Conservation (phyloP, 129 eudicot genomes). For the Lactuca sativa region DNA sequence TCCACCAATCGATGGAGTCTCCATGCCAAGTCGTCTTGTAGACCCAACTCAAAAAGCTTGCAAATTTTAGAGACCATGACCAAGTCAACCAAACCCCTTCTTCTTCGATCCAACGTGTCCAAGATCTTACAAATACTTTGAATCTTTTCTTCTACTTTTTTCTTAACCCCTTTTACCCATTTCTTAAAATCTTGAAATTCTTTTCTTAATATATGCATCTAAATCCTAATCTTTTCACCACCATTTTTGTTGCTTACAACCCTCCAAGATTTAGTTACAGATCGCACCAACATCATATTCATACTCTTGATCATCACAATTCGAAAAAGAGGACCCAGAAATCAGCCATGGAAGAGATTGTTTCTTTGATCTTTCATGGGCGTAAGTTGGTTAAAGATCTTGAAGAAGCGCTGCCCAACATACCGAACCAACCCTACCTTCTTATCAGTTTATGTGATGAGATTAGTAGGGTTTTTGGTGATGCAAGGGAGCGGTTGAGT, state of each 20-base stretch:
- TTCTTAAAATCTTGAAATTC: conserved; percentile 15
- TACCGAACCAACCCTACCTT: conserved; percentile 48
- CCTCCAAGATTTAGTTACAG: conserved; percentile 13
- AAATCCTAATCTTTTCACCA: conserved; percentile 7
- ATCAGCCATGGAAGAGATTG: conserved; percentile 52
- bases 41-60: conserved; percentile 35
- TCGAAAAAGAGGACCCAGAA: neutral
- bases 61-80: conserved; percentile 37
- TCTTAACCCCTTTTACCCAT: conserved; percentile 49
- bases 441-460: conserved; percentile 55
- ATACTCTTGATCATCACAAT: neutral
- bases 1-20: conserved; percentile 1
- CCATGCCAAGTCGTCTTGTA: conserved; percentile 55
- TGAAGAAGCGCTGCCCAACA: conserved; percentile 49
- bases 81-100: conserved; percentile 37
- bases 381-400: conserved; percentile 58
- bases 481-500: conserved; percentile 43
- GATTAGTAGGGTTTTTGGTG: conserved; percentile 48
- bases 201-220: conserved; percentile 24
- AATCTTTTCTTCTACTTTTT: conserved; percentile 25
- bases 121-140: conserved; percentile 57
- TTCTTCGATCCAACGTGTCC: conserved; percentile 40
- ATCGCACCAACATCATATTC: conserved; percentile 1
- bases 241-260: conserved; percentile 1
- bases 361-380: conserved; percentile 46